Conservation (phyloP, 495 filamentous ascomycete species). For the Echria macrotheca region DNA sequence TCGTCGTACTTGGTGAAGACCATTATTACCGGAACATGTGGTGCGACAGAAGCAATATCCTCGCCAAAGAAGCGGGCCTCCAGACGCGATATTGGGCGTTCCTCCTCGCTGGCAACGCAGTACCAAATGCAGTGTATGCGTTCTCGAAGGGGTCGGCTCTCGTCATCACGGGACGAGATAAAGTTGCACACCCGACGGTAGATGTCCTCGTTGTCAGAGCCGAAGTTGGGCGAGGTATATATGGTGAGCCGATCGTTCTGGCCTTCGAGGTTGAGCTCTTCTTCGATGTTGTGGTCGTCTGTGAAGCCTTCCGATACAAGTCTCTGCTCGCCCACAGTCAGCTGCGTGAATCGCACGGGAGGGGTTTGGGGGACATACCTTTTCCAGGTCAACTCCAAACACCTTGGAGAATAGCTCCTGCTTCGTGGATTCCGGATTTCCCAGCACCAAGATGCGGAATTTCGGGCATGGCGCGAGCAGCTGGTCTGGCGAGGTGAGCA, state of each 20-base stretch:
- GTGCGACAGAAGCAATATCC: constrained; percentile 5
- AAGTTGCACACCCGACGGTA: constrained; percentile 17
- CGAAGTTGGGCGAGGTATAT: constrained; percentile 22
- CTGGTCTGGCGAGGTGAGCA: constrained; percentile 16
- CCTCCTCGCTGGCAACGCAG: constrained; percentile 24
- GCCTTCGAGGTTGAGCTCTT: constrained; percentile 18
- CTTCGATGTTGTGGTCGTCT: constrained; percentile 17
- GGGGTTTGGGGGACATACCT: constrained; percentile 6
- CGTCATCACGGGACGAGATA: background rate
- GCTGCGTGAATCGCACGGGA: background rate
- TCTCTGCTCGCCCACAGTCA: constrained; percentile 9
- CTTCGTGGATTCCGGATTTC: constrained; percentile 27
- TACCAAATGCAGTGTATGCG: constrained; percentile 28
- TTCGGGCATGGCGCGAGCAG: constrained; percentile 23
- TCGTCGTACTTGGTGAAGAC: constrained; percentile 29
- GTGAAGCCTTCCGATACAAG: constrained; percentile 18
- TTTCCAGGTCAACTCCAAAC: constrained; percentile 26
- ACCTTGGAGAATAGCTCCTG: constrained; percentile 24
- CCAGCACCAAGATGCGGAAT: constrained; percentile 25
- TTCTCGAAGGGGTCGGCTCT: constrained; percentile 1
- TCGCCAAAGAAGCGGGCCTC: constrained; percentile 21
- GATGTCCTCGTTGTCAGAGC: constrained; percentile 8
- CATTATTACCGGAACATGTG: constrained; percentile 17
- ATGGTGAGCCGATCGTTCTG: constrained; percentile 23
- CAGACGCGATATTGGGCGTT: constrained; percentile 7